These are phyloP conservation scores for Xylaria flabelliformis DNA, from an alignment of 495 filamentous ascomycete species.

Conservation along the genomic window DNA sequence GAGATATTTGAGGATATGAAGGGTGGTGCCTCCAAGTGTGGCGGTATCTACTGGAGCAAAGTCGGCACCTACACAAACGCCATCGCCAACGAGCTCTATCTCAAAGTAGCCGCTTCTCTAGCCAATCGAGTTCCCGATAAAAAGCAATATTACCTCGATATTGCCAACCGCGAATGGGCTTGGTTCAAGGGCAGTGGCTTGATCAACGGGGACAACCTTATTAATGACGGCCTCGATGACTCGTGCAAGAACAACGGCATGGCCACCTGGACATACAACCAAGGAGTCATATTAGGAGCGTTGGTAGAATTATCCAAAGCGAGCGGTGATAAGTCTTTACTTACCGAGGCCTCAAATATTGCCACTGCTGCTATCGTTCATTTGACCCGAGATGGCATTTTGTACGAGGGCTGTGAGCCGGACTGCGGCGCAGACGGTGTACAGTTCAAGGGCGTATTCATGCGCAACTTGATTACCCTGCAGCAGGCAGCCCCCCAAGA, in stretches of 20 bases:
- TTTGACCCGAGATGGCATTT: slow-evolving; percentile 63
- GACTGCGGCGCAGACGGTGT: slow-evolving; percentile 64
- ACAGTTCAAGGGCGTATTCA: slow-evolving; percentile 84
- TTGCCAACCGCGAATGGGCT: slow-evolving; percentile 64
- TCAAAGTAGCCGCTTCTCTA: slow-evolving; percentile 73
- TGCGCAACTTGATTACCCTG: slow-evolving; percentile 70
- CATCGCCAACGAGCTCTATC: slow-evolving; percentile 78
- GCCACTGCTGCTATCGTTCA: slow-evolving; percentile 66
- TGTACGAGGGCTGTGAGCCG: slow-evolving; percentile 72
- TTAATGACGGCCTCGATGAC: slow-evolving; percentile 71
- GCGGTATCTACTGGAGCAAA: slow-evolving; percentile 77
- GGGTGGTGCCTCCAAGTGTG: slow-evolving; percentile 61
- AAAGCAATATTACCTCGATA: slow-evolving; percentile 61
- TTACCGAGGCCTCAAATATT: slow-evolving; percentile 65
- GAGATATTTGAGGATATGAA: slow-evolving; percentile 68
- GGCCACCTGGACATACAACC: slow-evolving; percentile 78
- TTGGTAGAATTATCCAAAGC: slow-evolving; percentile 70
- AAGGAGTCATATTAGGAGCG: slow-evolving; percentile 77
- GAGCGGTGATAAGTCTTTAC: slow-evolving; percentile 56
- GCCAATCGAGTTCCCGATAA: slow-evolving; percentile 63
- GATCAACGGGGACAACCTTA: slow-evolving; percentile 67
- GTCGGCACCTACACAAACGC: slow-evolving; percentile 66
- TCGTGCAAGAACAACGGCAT: slow-evolving; percentile 69
- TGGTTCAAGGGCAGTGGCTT: slow-evolving; percentile 73
- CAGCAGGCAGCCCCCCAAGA: slow-evolving; percentile 59